Percentiles rank a stretch among this genome's conserved stretches.
Conservation (phyloP, 257 asterid genomes). For the Plantago major region DNA sequence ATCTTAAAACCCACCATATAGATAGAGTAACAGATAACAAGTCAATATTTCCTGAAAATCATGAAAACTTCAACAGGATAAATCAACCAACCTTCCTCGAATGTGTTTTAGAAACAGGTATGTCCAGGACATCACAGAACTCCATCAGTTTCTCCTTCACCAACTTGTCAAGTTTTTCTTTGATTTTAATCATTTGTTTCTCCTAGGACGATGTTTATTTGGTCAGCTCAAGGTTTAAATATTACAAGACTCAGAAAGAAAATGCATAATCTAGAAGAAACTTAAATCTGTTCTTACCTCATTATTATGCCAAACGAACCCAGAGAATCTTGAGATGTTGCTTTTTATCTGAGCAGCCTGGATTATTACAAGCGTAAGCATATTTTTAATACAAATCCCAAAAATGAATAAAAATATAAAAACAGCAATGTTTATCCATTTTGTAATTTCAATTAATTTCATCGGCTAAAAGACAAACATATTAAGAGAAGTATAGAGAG, state of each 20-base stretch:
- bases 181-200: constrained; percentile 64
- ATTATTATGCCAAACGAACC: constrained; percentile 84
- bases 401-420: no score
- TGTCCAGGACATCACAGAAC: constrained; percentile 74
- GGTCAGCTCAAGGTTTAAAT: constrained; percentile 6
- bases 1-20: constrained; percentile 14
- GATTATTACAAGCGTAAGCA: constrained; percentile 21
- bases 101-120: constrained; percentile 53
- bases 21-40: constrained; percentile 2
- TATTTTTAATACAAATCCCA: not conserved
- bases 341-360: constrained; percentile 83
- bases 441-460: not conserved
- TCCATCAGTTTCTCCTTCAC: constrained; percentile 81
- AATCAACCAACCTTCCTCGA: constrained; percentile 68
- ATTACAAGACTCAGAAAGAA: constrained; percentile 10
- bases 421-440: not conserved
- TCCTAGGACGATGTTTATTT: constrained; percentile 47
- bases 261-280: not conserved
- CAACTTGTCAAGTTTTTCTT: constrained; percentile 82
- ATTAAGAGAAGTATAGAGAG: constrained; percentile 11
- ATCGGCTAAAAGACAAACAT: not conserved
- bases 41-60: constrained; percentile 7
- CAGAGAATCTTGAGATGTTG: constrained; percentile 81
- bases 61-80: not conserved
- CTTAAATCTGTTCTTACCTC: constrained; percentile 42